Evolutionary conservation across 208 protist species (phyloP), one percentile per base, ranked within the genome.

Genomic region (Balamuthia mandrillaris): DNA sequence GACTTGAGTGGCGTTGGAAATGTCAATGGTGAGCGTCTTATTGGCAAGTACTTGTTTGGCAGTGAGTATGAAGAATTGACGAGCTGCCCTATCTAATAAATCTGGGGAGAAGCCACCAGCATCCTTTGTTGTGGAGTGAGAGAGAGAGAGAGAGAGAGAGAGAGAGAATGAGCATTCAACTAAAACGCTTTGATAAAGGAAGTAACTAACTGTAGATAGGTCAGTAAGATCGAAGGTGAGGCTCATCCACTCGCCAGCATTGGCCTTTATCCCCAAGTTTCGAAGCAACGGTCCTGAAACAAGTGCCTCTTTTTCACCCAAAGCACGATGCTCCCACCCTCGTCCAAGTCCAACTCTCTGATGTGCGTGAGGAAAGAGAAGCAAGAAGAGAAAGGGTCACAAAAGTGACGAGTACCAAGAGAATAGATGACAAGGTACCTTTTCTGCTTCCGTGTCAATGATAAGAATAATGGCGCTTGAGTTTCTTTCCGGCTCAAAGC

Each of bases 291-390:
- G 88, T 39, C 91, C 85, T 74, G 89, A 92, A 9, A 97, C 91
- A 61, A 96, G 91, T 6, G 90, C 87, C 86, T 98, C 95, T 39
- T 89, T 91, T 51, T 93, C 94, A 29, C 93, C 94, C 0, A 96
- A 89, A 12, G 88, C 84, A 12, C 94, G 90, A 72, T 95, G 93
- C 14, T 49, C 39, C 95, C 95, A 98, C 5, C 78, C 87, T n/a
- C 95, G 81, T 7, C 96, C 96, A n/a, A 97, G 85, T 16, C 93
- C 93, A 0, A 95, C 84, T 24, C 81, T 10, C 24, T 90, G 1
- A 0, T 47, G n/a, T 35, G 18, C 4, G 10, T 24, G 39, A 33
- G 10, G 78, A 66, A 5, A 12, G 37, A 18, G 2, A 24, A 2
- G 27, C 63, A 14, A 24, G 1, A 18, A 31, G 4, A 16, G 35